phyloP scores from a whole-genome alignment of 805 yeast species.

The Sugiyamaella floridensis region DNA sequence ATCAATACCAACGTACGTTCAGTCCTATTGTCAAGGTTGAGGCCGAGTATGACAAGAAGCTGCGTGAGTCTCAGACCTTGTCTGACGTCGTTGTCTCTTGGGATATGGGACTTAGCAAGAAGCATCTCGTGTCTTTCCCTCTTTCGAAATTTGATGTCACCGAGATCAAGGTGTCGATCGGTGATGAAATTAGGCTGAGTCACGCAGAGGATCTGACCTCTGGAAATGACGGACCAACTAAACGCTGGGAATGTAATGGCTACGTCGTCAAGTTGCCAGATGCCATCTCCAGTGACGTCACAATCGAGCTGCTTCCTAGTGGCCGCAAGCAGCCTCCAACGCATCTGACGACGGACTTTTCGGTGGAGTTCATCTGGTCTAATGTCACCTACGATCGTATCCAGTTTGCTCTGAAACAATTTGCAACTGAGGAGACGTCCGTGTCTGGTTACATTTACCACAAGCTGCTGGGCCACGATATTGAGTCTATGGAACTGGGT shows the following conservation, averaged over 20 bases:
- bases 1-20: conserved; percentile 75
- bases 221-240: conserved; percentile 44
- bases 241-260: conserved; percentile 70
- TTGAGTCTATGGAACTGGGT: conserved; percentile 40
- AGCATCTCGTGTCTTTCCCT: conserved; percentile 61
- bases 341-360: conserved; percentile 55
- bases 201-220: conserved; percentile 31
- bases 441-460: conserved; percentile 72
- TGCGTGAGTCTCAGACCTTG: conserved; percentile 71
- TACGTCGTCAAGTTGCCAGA: conserved; percentile 66
- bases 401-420: conserved; percentile 66
- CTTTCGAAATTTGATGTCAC: conserved; percentile 60
- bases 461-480: conserved; percentile 73
- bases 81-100: conserved; percentile 68
- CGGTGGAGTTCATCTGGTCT: conserved; percentile 86
- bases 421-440: conserved; percentile 64
- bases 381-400: conserved; percentile 76
- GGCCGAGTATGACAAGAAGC: conserved; percentile 64
- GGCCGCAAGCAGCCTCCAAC: conserved; percentile 39
- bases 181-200: conserved; percentile 71
- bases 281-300: conserved; percentile 57
- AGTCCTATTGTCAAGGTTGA: conserved; percentile 79
- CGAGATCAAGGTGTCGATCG: conserved; percentile 67
- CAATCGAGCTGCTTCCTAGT: conserved; percentile 53
- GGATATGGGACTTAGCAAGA: conserved; percentile 59